Conservation (phyloP, 805 yeast genomes). For the Candida sanyiensis region DNA sequence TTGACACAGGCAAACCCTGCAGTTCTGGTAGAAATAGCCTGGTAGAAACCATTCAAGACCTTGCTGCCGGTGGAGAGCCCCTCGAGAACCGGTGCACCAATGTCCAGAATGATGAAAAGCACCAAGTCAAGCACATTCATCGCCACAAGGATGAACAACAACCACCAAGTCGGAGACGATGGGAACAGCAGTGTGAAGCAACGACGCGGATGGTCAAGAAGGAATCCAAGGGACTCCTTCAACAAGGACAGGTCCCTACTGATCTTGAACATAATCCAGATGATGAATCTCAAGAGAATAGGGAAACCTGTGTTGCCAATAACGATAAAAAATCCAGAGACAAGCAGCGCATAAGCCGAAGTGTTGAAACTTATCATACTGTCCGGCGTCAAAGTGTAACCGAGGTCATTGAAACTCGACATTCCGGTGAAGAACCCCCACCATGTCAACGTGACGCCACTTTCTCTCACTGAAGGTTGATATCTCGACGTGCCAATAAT, state of each 20-base stretch:
- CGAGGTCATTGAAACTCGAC: slow-evolving; percentile 81
- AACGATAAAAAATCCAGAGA: slow-evolving; percentile 65
- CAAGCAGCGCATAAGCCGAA: slow-evolving; percentile 59
- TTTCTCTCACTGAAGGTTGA: slow-evolving; percentile 35
- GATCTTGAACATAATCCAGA: slow-evolving; percentile 71
- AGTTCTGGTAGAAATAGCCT: slow-evolving; percentile 89
- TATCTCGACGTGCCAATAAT: slow-evolving; percentile 39
- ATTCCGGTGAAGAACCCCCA: slow-evolving; percentile 87
- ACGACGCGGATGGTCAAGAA: slow-evolving; percentile 94
- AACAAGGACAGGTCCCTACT: slow-evolving; percentile 58
- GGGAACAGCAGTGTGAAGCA: slow-evolving; percentile 93
- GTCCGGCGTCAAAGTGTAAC: slow-evolving; percentile 73
- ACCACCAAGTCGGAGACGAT: slow-evolving; percentile 93
- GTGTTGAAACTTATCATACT: slow-evolving; percentile 67
- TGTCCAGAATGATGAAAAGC: slow-evolving; percentile 73
- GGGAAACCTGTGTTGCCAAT: slow-evolving; percentile 97
- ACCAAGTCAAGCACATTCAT: slow-evolving; percentile 76
- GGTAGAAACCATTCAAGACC: slow-evolving; percentile 78
- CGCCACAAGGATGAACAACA: slow-evolving; percentile 63
- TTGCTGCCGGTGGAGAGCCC: slow-evolving; percentile 60
- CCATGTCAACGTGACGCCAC: slow-evolving; percentile 78
- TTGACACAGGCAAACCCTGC: slow-evolving; percentile 83
- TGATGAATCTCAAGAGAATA: slow-evolving; percentile 65
- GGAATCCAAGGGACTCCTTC: slow-evolving; percentile 75
- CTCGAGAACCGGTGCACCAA: slow-evolving; percentile 46